phyloP scores from a whole-genome alignment of 345 rosid genomes.

The Citropsis articulata region DNA sequence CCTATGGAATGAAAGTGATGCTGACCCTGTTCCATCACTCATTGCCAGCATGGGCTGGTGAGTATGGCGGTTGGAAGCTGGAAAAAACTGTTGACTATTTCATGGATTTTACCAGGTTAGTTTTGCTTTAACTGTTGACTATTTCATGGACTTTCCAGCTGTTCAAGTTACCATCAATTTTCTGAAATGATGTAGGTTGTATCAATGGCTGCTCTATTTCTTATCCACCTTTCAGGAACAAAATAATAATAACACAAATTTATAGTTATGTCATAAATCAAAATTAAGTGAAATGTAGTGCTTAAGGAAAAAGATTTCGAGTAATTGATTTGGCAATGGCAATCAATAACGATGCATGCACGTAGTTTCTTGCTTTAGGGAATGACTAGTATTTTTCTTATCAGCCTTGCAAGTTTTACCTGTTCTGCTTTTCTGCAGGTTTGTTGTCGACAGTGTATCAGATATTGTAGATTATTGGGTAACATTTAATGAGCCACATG shows the following conservation, averaged over 20 bases:
- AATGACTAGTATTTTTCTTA: neutral
- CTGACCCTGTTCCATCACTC: slow-evolving; percentile 94
- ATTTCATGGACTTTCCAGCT: slow-evolving; percentile 83
- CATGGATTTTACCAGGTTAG: slow-evolving; percentile 78
- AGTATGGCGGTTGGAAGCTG: slow-evolving; percentile 94
- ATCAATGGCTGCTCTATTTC: neutral
- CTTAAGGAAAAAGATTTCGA: neutral
- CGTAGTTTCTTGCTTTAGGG: slow-evolving; percentile 2
- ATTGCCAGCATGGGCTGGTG: slow-evolving; percentile 96
- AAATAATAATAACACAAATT: neutral
- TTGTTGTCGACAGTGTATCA: slow-evolving; percentile 73
- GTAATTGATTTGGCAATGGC: neutral
- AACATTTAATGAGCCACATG: slow-evolving; percentile 91
- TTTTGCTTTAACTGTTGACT: slow-evolving; percentile 47
- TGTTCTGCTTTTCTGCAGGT: slow-evolving; percentile 46
- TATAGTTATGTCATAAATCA: neutral
- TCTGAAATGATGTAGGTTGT: neutral
- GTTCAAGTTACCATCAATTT: slow-evolving; percentile 8
- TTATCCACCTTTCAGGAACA: neutral
- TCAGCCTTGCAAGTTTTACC: slow-evolving; percentile 13
- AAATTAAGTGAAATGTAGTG: neutral
- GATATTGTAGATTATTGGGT: slow-evolving; percentile 90
- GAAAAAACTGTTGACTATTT: slow-evolving; percentile 92
- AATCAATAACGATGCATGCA: neutral
- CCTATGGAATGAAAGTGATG: slow-evolving; percentile 96